Percentiles rank a stretch among this genome's conserved stretches.
phyloP scores from a whole-genome alignment of 768 basidiomycete genomes.

The Termitomyces sp. region DNA sequence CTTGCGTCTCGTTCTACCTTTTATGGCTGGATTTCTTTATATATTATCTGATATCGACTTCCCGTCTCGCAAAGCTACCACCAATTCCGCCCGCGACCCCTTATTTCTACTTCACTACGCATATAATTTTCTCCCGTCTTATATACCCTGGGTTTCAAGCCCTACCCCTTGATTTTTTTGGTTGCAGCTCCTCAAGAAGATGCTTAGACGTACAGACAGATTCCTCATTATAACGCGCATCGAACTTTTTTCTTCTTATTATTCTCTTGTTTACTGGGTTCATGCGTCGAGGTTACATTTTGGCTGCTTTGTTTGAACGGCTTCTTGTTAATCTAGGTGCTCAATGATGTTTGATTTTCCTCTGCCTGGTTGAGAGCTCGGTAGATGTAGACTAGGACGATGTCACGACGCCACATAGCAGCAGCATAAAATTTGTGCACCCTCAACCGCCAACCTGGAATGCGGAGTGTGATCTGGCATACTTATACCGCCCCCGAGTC shows the following conservation, averaged over 20 bases:
- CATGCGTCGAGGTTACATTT: background rate
- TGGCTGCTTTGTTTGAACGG: background rate
- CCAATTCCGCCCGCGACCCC: background rate
- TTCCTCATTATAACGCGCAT: background rate
- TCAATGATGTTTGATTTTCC: background rate
- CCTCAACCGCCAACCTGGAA: no score
- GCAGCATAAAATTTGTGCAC: no score
- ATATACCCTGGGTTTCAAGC: conserved; percentile 6
- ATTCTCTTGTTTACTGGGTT: background rate
- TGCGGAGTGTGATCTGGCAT: no score
- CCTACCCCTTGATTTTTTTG: conserved; percentile 1
- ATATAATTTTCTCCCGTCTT: conserved; percentile 6
- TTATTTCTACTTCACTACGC: conserved; percentile 2
- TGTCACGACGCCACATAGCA: background rate
- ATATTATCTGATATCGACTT: background rate
- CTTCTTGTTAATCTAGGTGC: background rate
- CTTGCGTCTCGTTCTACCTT: background rate
- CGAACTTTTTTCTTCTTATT: background rate
- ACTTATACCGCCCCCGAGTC: no score
- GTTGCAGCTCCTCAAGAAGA: background rate
- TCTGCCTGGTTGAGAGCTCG: background rate
- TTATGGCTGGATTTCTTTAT: background rate
- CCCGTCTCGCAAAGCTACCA: background rate
- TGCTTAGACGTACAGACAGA: conserved; percentile 4
- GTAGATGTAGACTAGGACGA: background rate